Evolutionary conservation across 2,329 filamentous ascomycete species (phyloP).

Genomic region (Phyllosticta citrichinensis): DNA sequence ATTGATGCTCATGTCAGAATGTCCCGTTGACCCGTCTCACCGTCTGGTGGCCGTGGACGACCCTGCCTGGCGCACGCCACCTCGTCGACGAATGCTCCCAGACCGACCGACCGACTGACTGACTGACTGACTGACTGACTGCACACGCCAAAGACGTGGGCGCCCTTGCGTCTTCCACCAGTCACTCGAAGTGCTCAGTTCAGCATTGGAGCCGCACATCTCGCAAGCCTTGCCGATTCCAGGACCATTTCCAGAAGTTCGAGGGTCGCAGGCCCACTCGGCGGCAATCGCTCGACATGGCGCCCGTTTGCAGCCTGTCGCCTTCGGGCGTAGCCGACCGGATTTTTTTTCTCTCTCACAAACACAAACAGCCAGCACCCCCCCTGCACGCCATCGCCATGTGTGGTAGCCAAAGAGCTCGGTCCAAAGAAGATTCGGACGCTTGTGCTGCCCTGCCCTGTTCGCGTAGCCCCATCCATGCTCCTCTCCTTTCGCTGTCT

Average conservation of each 20-base stretch:
- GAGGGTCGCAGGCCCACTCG: neutral
- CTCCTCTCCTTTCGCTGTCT: neutral
- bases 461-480: neutral
- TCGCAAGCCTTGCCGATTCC: neutral
- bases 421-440: neutral
- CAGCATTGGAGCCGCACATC: neutral
- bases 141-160: too few species aligned
- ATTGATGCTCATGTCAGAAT: neutral
- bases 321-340: neutral
- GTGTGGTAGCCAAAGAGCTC: neutral
- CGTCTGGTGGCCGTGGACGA: neutral
- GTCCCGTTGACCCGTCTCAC: neutral
- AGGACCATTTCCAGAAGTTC: neutral
- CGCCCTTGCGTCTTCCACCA: too few species aligned
- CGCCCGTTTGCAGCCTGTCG: neutral
- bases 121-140: too few species aligned
- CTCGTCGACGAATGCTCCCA: neutral
- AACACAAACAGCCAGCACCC: neutral
- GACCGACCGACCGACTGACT: neutral
- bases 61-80: neutral
- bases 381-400: neutral
- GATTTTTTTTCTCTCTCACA: neutral
- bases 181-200: too few species aligned
- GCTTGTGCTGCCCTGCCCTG: too few species aligned
- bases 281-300: neutral